phyloP scores from a whole-genome alignment of 176 grass and related monocot genomes.

The Musa itinerans region DNA sequence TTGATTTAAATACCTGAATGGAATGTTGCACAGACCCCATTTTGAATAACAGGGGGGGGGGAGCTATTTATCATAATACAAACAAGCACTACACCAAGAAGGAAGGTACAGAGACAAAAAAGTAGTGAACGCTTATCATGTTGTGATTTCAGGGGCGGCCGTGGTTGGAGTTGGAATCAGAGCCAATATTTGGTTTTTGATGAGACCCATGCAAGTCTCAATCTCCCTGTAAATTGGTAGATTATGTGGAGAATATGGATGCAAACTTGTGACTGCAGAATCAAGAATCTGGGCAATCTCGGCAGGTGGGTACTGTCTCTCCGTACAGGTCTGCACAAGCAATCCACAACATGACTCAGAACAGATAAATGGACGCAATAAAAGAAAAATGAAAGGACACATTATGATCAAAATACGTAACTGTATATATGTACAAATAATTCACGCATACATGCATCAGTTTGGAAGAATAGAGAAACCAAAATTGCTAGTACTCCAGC shows the following conservation, averaged over 20 bases:
- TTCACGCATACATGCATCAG: no score
- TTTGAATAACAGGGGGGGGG: neutral
- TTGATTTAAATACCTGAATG: neutral
- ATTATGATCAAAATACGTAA: neutral
- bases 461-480: no score
- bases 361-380: no score
- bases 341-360: neutral
- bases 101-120: no score
- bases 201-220: constrained; percentile 77
- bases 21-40: neutral
- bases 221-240: constrained; percentile 61
- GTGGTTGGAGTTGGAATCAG: constrained; percentile 56
- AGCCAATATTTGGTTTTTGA: constrained; percentile 84
- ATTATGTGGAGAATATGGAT: constrained; percentile 65
- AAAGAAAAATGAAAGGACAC: neutral
- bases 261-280: constrained; percentile 58
- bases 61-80: constrained; percentile 1
- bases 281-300: constrained; percentile 87
- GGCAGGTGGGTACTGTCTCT: constrained; percentile 83
- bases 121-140: constrained; percentile 11
- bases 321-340: constrained; percentile 66
- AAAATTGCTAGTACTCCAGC: no score
- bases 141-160: constrained; percentile 4
- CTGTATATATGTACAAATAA: no score
- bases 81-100: neutral